Base-by-base conservation (phyloP, 1,284 basidiomycete species). In the Melanopsichium pennsylvanicum region DNA sequence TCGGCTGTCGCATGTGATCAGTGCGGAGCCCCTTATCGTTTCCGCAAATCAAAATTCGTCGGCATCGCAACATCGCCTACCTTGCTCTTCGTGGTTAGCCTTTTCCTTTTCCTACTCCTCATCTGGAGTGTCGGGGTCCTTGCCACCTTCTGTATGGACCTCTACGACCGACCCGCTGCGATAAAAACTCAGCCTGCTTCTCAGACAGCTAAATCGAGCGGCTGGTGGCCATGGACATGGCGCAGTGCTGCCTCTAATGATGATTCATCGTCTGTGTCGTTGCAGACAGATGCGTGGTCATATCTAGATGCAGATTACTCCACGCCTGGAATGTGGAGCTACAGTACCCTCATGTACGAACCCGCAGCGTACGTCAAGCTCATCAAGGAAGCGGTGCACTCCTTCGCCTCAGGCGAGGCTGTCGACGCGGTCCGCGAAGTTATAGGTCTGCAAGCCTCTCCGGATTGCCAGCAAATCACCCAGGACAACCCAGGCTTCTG, bases 1-100 rank as follows among this genome's bases (percentile, higher is more conserved):
- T 77, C 75, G 8, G 62, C 54, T 2, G 47, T 72, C 5, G 51
- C 54, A 4, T 79, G 76, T 47, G 76, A 79, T 35, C 76, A 77
- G 41, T 79, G 76, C 48, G 74, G 75, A 2, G 56, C 74, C 18
- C 62, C 74, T 2, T 79, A 77, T 31, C 62, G 59, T 11, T 72
- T 76, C 32, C 62, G 62, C 37, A 55, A 60, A 18, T 71, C 75
- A 33, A 67, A 39, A 19, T 62, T 59, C 29, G 64, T 75, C 37
- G 73, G 74, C 6, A 26, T 79, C 16, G 64, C 74, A 10, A 63
- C 62, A 7, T 72, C 67, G 9, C 60, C 56, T 4, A 38, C 44
- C 13, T 54, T 72, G 11, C 55, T 74, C 13, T 58, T 70, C 32
- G n/a, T 68, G 19, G 48, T 74, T 42, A 69, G 56, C 27, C 39